Percentiles rank a stretch among this genome's conserved stretches.
These are phyloP conservation scores for Citeromyces siamensis DNA, from an alignment of 1,139 yeast genomes.

Conservation along the genomic window DNA sequence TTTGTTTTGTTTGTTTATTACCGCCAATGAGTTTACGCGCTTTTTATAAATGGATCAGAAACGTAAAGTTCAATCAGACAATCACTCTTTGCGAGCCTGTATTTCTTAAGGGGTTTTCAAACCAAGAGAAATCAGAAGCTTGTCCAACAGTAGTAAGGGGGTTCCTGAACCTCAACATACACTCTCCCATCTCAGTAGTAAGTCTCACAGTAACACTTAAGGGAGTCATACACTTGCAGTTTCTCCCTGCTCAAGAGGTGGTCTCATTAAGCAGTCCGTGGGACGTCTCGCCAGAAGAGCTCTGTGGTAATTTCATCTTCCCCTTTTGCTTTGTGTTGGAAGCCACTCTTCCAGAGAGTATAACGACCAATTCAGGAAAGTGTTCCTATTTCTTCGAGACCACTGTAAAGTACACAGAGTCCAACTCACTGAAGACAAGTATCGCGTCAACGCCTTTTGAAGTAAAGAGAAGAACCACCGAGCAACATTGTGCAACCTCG, in stretches of 20 bases:
- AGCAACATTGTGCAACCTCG: background rate
- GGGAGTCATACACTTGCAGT: background rate
- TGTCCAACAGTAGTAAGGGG: background rate
- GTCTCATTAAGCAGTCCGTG: background rate
- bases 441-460: background rate
- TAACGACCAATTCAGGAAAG: background rate
- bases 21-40: background rate
- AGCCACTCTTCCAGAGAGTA: background rate
- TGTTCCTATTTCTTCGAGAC: background rate
- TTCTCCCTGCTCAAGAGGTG: background rate
- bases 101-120: background rate
- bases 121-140: background rate
- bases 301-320: background rate
- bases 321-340: background rate
- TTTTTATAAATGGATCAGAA: background rate
- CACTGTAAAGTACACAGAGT: background rate
- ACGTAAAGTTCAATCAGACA: background rate
- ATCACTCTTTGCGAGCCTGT: constrained; percentile 1
- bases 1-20: background rate
- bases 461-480: background rate
- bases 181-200: background rate
- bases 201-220: background rate
- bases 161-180: background rate
- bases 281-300: background rate
- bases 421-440: background rate